A percentile compares a stretch with the other conserved stretches of the same genome.
phyloP scores from a whole-genome alignment of 129 eudicot species.

The Flaveria ramosissima region DNA sequence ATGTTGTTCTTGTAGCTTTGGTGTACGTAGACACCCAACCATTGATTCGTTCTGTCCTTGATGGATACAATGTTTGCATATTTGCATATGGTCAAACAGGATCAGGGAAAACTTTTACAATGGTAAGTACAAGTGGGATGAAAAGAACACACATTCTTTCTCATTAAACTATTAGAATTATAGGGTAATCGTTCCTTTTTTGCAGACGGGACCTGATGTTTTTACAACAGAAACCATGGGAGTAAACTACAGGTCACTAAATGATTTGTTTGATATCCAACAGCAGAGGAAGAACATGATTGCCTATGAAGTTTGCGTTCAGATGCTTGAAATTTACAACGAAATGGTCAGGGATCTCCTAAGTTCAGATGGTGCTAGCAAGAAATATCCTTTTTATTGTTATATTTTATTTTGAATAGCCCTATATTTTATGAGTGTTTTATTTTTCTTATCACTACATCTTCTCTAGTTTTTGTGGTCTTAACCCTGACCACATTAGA shows the following conservation, averaged over 20 bases:
- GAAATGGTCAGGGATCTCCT: conserved; percentile 94
- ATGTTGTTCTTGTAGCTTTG: conserved; percentile 47
- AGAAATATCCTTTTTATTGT: conserved; percentile 61
- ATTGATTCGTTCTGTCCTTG: conserved; percentile 83
- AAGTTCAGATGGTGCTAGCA: conserved; percentile 46
- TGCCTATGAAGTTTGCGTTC: conserved; percentile 68
- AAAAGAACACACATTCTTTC: background rate
- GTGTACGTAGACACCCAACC: conserved; percentile 90
- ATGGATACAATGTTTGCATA: conserved; percentile 85
- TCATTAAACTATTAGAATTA: background rate
- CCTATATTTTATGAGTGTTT: background rate
- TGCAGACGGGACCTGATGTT: conserved; percentile 73
- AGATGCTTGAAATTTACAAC: conserved; percentile 91
- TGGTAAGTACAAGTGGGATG: conserved; percentile 47
- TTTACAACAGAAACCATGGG: conserved; percentile 67
- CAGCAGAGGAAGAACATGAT: conserved; percentile 64
- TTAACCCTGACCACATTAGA: conserved; percentile 73
- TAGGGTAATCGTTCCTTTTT: background rate
- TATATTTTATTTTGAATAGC: background rate
- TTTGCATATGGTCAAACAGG: conserved; percentile 98
- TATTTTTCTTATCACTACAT: conserved; percentile 14
- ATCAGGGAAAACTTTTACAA: conserved; percentile 84
- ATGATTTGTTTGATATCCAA: conserved; percentile 68
- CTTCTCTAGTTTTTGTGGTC: conserved; percentile 22
- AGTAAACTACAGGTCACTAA: conserved; percentile 77